A percentile compares a stretch with the other conserved stretches of the same genome.
Evolutionary conservation across 345 rosid species (phyloP).

Genomic region (Luvunga scandens): DNA sequence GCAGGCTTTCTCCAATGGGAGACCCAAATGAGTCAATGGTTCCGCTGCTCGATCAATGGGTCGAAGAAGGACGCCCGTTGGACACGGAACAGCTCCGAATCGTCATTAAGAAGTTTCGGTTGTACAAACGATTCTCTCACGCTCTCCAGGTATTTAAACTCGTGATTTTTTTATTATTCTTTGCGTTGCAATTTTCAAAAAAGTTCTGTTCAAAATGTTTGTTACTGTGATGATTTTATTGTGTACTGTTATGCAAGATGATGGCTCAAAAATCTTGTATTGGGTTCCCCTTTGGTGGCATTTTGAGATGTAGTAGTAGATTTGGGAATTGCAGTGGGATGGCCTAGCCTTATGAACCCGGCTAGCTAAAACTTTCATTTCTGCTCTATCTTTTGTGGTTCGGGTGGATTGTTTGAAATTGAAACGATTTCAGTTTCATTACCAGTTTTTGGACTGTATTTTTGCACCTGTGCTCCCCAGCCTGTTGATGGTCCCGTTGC

Average conservation of each 20-base stretch:
- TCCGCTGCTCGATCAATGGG: constrained; percentile 44
- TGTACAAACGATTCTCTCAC: constrained; percentile 25
- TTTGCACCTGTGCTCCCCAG: neutral
- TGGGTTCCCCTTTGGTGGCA: no score
- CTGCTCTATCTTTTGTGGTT: neutral
- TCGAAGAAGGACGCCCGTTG: constrained; percentile 26
- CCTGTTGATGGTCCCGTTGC: no score
- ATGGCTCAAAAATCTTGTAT: no score
- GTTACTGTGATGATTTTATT: no score
- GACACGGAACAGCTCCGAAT: neutral
- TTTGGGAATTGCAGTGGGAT: neutral
- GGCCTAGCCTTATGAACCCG: no score
- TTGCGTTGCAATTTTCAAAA: neutral
- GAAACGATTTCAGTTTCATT: neutral
- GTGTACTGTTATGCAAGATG: no score
- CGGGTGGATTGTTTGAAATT: neutral
- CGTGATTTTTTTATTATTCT: neutral
- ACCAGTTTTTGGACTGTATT: no score
- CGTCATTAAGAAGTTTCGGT: neutral
- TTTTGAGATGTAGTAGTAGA: no score
- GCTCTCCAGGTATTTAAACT: constrained; percentile 23
- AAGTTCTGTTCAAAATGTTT: no score
- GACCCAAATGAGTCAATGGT: constrained; percentile 22
- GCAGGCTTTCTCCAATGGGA: constrained; percentile 32
- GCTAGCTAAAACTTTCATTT: neutral